Conservation (phyloP, 2,329 filamentous ascomycete species). For the Neoarthrinium moseri region DNA sequence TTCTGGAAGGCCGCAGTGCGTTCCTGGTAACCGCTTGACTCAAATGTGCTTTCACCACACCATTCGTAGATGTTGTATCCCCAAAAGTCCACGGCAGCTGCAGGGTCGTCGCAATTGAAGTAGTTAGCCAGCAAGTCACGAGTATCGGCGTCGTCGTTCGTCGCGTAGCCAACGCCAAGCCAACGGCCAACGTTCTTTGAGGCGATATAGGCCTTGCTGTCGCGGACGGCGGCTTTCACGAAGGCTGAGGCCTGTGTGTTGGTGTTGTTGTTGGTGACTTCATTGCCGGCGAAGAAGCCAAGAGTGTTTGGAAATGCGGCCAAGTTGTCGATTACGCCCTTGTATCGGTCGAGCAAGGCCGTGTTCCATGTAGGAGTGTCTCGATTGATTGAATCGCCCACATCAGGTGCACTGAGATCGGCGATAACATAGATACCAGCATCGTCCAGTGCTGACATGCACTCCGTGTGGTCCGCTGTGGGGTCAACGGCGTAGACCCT, state of each 20-base stretch:
- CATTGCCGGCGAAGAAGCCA: slow-evolving; percentile 78
- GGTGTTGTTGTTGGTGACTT: slow-evolving; percentile 69
- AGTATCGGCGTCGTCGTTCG: slow-evolving; percentile 69
- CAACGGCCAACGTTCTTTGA: slow-evolving; percentile 57
- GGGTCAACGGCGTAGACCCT: slow-evolving; percentile 73
- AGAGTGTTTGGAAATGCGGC: slow-evolving; percentile 68
- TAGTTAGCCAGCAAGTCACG: slow-evolving; percentile 66
- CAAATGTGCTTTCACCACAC: slow-evolving; percentile 66
- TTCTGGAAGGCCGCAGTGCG: slow-evolving; percentile 65
- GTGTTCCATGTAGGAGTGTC: slow-evolving; percentile 63
- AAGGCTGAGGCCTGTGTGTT: slow-evolving; percentile 72
- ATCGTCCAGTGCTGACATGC: slow-evolving; percentile 64
- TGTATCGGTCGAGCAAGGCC: slow-evolving; percentile 67
- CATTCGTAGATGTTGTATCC: slow-evolving; percentile 84
- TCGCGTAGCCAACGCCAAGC: slow-evolving; percentile 73
- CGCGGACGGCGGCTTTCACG: slow-evolving; percentile 75
- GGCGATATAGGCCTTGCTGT: slow-evolving; percentile 75
- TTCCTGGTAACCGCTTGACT: slow-evolving; percentile 62
- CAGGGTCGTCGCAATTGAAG: slow-evolving; percentile 65
- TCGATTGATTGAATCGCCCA: slow-evolving; percentile 66
- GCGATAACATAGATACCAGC: slow-evolving; percentile 74
- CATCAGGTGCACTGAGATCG: slow-evolving; percentile 69
- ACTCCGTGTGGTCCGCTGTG: slow-evolving; percentile 59
- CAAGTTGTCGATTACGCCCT: slow-evolving; percentile 64
- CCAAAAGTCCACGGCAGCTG: slow-evolving; percentile 70